Evolutionary conservation across 257 asterid genomes (phyloP), one percentile per base, ranked within the genome.

Genomic region (Jacaranda copaia): DNA sequence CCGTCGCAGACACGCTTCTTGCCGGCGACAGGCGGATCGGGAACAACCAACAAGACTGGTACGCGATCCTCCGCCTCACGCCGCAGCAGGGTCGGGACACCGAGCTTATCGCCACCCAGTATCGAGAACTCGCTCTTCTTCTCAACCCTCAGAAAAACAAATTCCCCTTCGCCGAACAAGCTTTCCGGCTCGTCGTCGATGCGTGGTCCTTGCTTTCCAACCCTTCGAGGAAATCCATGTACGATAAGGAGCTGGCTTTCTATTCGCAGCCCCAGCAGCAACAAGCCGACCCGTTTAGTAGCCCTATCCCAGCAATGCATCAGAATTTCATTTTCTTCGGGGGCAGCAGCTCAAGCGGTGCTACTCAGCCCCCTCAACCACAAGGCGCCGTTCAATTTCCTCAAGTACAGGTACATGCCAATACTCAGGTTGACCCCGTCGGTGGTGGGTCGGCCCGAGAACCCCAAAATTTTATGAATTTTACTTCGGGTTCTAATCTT

Each of bases 161-260:
- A 65, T 86, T 87, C 38, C 92, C 97, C 57, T 89, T 86, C 63
- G 88, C 98, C 9, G 98, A 91, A 18, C 92, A 89, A 20, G 99
- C 99, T 40, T 96, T 90, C 75, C 85, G 91, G 1, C 86, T 88
- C 38, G 96, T 92, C 14, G 70, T 89, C 36, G 95, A 89, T 61
- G 99, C 99, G 1, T 96, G 96, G 96, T 74, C 90, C 10, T 85
- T 90, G 3, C 89, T 96, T n/a, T 90, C 98, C 5, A 86, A 93
- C 63, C 92, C 97, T 15, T 72, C 92, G 16, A 82, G 85, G 65
- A 96, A 91, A 74, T 70, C 85, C 13, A 2, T 77, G 77, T 96
- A 93, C 77, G 98, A 96, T 77, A 87, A 85, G 36, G 94, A 96
- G 77, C 79, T 93, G 15, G 77, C 85, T 32, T 86, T 83, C 82